Evolutionary conservation across 805 yeast genomes (phyloP), one percentile per base, ranked within the genome.

Genomic region (Diddensiella transvaalensis): DNA sequence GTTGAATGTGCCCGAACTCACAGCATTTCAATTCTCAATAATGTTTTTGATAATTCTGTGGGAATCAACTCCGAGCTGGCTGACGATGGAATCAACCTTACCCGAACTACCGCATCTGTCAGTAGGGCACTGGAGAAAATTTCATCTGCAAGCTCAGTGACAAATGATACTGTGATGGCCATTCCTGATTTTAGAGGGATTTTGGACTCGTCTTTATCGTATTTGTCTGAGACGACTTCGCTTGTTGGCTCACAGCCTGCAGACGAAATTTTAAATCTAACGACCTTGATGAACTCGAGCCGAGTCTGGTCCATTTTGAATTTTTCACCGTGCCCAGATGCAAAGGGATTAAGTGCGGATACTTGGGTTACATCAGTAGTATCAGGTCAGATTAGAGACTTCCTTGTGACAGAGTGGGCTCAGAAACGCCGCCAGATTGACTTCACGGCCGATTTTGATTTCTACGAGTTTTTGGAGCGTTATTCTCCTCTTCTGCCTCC

Each of bases 401-500:
- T 64, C 57, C 64, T 59, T 40, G 49, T 71, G 23, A 57, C 66
- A 4, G 73, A 70, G 44, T 69, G 73, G 74, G 62, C 65, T 3
- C 56, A 58, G 30, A 61, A 68, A 30, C 58, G 67, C n/a, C 51
- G 61, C 5, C 48, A 59, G 3, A 48, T 58, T 11, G 71, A 70
- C 49, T 70, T 58, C 53, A 67, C 73, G 10, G 69, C 71, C 21
- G 74, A 70, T 46, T 70, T 67, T 51, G 72, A 63, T 10, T 52
- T 59, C 15, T 63, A 61, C 29, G 74, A 70, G 51, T 71, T 70
- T 40, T 46, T 66, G 26, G 62, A 58, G 26, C 56, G 62, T 22
- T 70, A 66, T 47, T 52, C 65, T 1, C 42, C 63, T 1, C 44
- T 67, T 2, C 53, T 70, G 5, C 68, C 69, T 2, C 58, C 60